A percentile compares a stretch with the other conserved stretches of the same genome.
phyloP scores from a whole-genome alignment of 2,329 filamentous ascomycete genomes.

The Teratosphaeria viscida region DNA sequence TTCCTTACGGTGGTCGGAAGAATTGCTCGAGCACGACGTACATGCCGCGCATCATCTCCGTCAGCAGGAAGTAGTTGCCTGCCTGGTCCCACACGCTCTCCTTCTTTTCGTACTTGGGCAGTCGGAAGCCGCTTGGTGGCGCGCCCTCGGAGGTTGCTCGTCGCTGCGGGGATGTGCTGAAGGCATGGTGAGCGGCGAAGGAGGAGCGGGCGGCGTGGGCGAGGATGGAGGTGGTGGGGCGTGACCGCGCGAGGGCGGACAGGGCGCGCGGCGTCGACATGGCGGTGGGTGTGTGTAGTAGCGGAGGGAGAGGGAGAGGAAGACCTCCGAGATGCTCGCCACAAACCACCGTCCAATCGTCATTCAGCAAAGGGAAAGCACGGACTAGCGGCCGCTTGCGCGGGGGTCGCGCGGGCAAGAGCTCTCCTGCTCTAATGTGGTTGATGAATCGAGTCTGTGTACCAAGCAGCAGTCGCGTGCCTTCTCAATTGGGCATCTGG shows the following conservation, averaged over 20 bases:
- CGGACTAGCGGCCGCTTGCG: background rate
- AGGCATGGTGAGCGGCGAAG: slow-evolving; percentile 39
- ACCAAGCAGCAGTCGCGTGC: background rate
- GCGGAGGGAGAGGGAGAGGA: background rate
- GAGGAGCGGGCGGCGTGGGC: slow-evolving; percentile 28
- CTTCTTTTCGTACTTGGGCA: slow-evolving; percentile 61
- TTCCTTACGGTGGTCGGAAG: slow-evolving; percentile 89
- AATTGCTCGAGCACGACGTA: slow-evolving; percentile 96
- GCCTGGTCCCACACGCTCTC: slow-evolving; percentile 72
- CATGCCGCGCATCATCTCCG: slow-evolving; percentile 96
- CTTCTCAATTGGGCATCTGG: background rate
- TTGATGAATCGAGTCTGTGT: background rate
- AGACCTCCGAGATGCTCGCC: background rate
- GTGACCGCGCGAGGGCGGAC: slow-evolving; percentile 37
- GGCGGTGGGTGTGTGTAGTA: background rate
- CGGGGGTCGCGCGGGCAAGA: background rate
- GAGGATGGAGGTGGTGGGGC: slow-evolving; percentile 29
- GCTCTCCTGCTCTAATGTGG: background rate
- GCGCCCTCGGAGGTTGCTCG: slow-evolving; percentile 56
- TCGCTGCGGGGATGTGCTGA: slow-evolving; percentile 51
- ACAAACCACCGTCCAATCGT: background rate
- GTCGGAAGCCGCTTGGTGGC: slow-evolving; percentile 70
- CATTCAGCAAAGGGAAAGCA: background rate
- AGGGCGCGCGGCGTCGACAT: slow-evolving; percentile 41
- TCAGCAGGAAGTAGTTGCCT: slow-evolving; percentile 89